Evolutionary conservation across 2,329 filamentous ascomycete genomes (phyloP).

Genomic region (Microdochium trichocladiopsis): DNA sequence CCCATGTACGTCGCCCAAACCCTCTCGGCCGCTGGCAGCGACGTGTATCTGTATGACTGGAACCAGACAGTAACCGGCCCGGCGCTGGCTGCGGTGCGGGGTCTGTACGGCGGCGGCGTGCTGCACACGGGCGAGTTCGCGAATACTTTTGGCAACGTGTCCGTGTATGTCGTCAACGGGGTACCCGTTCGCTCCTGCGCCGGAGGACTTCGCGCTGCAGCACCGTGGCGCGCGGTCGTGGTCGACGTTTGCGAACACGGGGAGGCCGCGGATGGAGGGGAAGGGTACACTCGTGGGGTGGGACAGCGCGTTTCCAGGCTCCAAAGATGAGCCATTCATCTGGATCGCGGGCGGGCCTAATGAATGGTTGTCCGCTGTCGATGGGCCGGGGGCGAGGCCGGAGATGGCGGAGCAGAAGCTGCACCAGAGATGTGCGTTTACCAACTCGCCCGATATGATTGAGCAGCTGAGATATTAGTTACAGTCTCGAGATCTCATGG

Average conservation of each 20-base stretch:
- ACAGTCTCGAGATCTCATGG: background rate
- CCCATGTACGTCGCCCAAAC: constrained; percentile 32
- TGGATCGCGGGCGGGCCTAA: constrained; percentile 36
- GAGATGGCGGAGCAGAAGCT: constrained; percentile 32
- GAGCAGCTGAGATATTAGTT: constrained; percentile 29
- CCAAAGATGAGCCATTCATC: constrained; percentile 15
- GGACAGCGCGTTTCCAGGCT: constrained; percentile 23
- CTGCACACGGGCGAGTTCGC: constrained; percentile 46
- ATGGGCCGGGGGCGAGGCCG: constrained; percentile 22
- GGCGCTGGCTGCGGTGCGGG: constrained; percentile 24
- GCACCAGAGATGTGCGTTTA: constrained; percentile 36
- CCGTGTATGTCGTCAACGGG: constrained; percentile 31
- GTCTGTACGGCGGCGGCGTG: constrained; percentile 31
- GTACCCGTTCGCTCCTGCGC: constrained; percentile 25
- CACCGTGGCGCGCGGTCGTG: constrained; percentile 35
- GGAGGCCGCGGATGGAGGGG: constrained; percentile 21
- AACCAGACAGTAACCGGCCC: constrained; percentile 47
- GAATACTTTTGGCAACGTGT: constrained; percentile 41
- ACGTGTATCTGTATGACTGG: constrained; percentile 41
- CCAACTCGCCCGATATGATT: constrained; percentile 36
- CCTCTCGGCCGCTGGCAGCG: constrained; percentile 26
- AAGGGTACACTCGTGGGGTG: constrained; percentile 32
- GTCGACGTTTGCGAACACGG: constrained; percentile 35
- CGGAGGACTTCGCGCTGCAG: constrained; percentile 30
- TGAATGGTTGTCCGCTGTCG: constrained; percentile 31